Evolutionary conservation across 179 eudicot genomes (phyloP).

Genomic region (Gypsophila paniculata): DNA sequence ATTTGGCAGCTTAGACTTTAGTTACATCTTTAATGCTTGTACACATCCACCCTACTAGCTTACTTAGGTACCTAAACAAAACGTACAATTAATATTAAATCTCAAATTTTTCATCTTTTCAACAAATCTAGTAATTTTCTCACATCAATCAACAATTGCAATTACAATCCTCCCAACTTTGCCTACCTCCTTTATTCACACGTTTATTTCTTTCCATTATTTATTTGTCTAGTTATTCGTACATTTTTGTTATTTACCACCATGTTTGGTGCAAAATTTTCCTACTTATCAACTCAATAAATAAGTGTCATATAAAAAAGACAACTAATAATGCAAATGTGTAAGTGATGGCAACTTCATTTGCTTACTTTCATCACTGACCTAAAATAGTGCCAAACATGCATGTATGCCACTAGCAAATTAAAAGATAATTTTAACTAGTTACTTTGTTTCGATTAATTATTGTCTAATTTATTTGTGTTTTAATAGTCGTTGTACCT

Average conservation of each 20-base stretch:
- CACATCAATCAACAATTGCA: constrained; percentile 7
- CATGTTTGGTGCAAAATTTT: constrained; percentile 8
- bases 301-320: constrained; percentile 6
- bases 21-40: not conserved
- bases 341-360: constrained; percentile 1
- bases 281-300: not conserved
- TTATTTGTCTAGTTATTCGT: not conserved
- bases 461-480: too few species aligned
- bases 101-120: not conserved
- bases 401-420: constrained; percentile 8
- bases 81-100: not conserved
- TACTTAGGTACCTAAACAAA: not conserved
- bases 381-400: constrained; percentile 9
- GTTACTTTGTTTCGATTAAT: too few species aligned
- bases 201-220: constrained; percentile 1
- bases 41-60: not conserved
- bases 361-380: constrained; percentile 17
- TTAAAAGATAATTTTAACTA: not conserved
- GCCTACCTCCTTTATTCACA: not conserved
- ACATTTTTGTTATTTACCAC: constrained; percentile 3
- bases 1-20: too few species aligned
- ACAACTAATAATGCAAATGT: constrained; percentile 9
- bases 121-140: not conserved
- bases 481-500: too few species aligned
- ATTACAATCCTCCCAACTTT: not conserved